Conservation (phyloP, 257 asterid species). For the Nicotiana sylvestris region DNA sequence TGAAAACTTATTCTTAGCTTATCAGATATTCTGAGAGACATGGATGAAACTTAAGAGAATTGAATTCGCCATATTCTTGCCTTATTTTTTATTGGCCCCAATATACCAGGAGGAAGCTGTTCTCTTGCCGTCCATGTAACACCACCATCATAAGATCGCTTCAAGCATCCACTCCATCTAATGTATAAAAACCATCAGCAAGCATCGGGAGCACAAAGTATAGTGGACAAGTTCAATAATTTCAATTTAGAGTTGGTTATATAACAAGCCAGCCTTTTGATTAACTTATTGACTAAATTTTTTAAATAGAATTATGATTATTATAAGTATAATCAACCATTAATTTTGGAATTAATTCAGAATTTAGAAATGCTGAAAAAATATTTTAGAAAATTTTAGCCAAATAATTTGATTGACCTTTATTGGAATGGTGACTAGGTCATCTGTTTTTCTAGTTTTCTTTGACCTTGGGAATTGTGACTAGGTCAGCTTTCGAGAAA, state of each 20-base stretch:
- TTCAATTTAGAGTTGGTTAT: neutral
- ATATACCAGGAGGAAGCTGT: slow-evolving; percentile 95
- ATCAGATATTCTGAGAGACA: neutral
- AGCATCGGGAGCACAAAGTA: neutral
- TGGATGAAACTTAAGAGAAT: neutral
- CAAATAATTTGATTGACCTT: neutral
- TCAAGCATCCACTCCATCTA: slow-evolving; percentile 98
- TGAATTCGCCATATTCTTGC: slow-evolving; percentile 23
- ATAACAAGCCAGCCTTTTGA: neutral
- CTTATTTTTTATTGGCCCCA: slow-evolving; percentile 95
- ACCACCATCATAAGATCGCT: slow-evolving; percentile 76
- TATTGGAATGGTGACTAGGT: neutral
- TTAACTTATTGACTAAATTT: neutral
- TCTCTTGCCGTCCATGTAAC: slow-evolving; percentile 72
- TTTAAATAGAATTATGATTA: neutral
- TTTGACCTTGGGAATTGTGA: no score
- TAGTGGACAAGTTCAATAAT: neutral
- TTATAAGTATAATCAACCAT: neutral
- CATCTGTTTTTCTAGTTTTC: neutral
- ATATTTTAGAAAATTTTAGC: neutral
- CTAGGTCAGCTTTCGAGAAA: neutral
- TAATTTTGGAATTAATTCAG: neutral
- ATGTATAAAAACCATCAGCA: slow-evolving; percentile 14
- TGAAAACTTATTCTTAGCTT: neutral
- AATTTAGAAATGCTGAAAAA: neutral